Percentiles rank a stretch among this genome's conserved stretches.
These are phyloP conservation scores for Ganoderma resinaceum DNA, from an alignment of 1,284 basidiomycete genomes.

Conservation along the genomic window DNA sequence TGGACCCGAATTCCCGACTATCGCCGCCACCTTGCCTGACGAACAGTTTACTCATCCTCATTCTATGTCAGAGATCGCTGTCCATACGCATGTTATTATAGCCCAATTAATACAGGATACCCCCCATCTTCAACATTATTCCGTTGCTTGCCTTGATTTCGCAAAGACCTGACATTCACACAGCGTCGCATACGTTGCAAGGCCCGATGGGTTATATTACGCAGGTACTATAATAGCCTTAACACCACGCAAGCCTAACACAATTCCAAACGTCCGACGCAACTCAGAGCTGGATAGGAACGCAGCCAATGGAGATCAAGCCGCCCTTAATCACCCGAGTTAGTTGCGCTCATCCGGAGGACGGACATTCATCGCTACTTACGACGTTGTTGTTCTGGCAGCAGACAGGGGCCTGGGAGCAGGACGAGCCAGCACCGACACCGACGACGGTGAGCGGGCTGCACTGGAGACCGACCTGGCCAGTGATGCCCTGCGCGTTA, in stretches of 20 bases:
- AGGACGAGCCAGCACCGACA: constrained; percentile 32
- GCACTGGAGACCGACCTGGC: constrained; percentile 34
- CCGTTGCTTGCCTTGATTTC: too few relatives aligned
- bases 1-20: constrained; percentile 14
- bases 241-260: not conserved
- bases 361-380: constrained; percentile 24
- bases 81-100: not conserved
- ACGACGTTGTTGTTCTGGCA: constrained; percentile 50
- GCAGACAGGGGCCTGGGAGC: constrained; percentile 47
- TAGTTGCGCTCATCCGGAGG: not conserved
- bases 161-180: too few relatives aligned
- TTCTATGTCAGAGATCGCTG: not conserved
- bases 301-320: constrained; percentile 33
- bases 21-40: not conserved
- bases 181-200: too few relatives aligned
- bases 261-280: not conserved
- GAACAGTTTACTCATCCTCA: not conserved
- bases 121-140: not conserved
- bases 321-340: constrained; percentile 20
- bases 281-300: constrained; percentile 33
- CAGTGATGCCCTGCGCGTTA: constrained; percentile 16
- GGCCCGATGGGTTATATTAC: not conserved
- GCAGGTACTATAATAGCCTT: constrained; percentile 17
- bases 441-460: constrained; percentile 34
- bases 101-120: not conserved